Evolutionary conservation across 768 basidiomycete genomes (phyloP).

Genomic region (Phallus indusiatus): DNA sequence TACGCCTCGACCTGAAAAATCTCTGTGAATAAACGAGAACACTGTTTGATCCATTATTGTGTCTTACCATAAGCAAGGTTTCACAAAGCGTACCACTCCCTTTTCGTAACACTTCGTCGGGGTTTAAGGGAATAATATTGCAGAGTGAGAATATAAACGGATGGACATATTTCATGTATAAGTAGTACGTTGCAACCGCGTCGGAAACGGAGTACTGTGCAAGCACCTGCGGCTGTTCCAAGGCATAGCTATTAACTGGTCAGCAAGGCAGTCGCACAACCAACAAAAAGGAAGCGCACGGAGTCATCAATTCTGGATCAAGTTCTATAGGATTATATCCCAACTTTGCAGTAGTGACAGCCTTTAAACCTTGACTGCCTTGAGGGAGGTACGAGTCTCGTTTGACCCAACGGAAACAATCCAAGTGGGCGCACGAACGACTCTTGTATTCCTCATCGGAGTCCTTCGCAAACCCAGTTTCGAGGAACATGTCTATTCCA

Average conservation of each 20-base stretch:
- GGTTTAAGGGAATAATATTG: constrained; percentile 95
- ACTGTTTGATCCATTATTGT: background rate
- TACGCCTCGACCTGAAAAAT: constrained; percentile 83
- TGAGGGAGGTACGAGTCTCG: constrained; percentile 97
- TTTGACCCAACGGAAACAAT: constrained; percentile 99
- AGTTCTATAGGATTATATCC: constrained; percentile 96
- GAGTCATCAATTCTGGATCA: constrained; percentile 98
- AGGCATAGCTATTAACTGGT: constrained; percentile 63
- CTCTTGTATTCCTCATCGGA: constrained; percentile 93
- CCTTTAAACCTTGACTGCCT: constrained; percentile 96
- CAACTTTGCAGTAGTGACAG: constrained; percentile 90
- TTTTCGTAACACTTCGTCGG: constrained; percentile 93
- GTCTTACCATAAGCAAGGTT: constrained; percentile 87
- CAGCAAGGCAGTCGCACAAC: background rate
- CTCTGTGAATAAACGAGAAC: constrained; percentile 1
- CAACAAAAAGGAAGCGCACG: constrained; percentile 43
- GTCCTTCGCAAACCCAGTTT: constrained; percentile 89
- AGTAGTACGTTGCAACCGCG: constrained; percentile 98
- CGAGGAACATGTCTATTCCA: constrained; percentile 93
- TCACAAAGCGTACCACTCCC: constrained; percentile 96
- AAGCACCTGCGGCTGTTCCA: constrained; percentile 88
- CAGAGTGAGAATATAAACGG: constrained; percentile 99
- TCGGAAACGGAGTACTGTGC: constrained; percentile 99
- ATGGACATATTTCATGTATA: constrained; percentile 99
- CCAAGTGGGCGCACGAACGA: constrained; percentile 91